phyloP scores from a whole-genome alignment of 805 yeast species.

The Teunomyces kruisii region DNA sequence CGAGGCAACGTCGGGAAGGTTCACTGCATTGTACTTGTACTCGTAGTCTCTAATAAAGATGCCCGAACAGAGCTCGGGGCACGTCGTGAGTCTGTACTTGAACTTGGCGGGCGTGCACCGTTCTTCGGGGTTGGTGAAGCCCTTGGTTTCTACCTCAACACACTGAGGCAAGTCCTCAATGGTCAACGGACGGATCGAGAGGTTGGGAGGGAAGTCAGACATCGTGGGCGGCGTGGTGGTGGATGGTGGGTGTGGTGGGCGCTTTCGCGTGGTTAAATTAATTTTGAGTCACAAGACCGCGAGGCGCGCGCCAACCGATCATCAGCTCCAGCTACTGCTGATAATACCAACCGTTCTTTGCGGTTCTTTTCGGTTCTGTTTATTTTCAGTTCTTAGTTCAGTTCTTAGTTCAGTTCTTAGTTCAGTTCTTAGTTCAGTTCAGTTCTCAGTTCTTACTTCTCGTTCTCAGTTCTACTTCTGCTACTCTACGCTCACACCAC shows the following conservation, averaged over 20 bases:
- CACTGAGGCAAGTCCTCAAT: conserved; percentile 69
- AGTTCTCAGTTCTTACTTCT: too few species aligned
- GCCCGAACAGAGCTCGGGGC: conserved; percentile 92
- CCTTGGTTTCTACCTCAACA: conserved; percentile 57
- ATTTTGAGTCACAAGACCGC: conserved; percentile 1
- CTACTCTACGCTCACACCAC: too few species aligned
- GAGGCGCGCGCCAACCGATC: too few species aligned
- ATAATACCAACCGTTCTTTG: too few species aligned
- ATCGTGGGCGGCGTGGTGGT: conserved; percentile 14
- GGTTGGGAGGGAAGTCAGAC: conserved; percentile 48
- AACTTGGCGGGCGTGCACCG: conserved; percentile 63
- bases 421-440: too few species aligned
- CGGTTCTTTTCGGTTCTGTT: too few species aligned
- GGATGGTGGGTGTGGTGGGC: background rate
- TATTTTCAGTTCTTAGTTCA: too few species aligned
- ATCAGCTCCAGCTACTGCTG: too few species aligned
- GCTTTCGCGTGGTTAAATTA: background rate
- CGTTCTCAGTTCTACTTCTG: too few species aligned
- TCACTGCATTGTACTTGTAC: conserved; percentile 41
- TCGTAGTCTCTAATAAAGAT: conserved; percentile 73
- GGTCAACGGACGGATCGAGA: conserved; percentile 67
- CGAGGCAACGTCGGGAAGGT: conserved; percentile 41
- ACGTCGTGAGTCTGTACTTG: conserved; percentile 67
- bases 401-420: too few species aligned
- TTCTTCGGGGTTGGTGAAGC: conserved; percentile 65